These are phyloP conservation scores for Paracoccidioides brasiliensis DNA, from an alignment of 2,329 filamentous ascomycete species.

Conservation along the genomic window DNA sequence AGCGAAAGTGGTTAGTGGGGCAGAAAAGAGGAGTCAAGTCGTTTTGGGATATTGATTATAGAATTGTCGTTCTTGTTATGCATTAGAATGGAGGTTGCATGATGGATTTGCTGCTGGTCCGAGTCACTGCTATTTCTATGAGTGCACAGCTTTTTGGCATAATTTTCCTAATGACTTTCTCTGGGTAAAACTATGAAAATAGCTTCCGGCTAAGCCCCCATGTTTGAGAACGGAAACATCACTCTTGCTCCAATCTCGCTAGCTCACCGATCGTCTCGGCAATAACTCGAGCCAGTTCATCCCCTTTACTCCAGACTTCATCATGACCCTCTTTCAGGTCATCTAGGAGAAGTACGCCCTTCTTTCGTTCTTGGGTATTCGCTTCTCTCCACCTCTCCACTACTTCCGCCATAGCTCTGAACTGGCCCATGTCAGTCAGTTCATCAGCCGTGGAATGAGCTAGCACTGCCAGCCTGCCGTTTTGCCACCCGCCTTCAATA, in stretches of 20 bases:
- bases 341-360: constrained; percentile 24
- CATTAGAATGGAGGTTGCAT: neutral
- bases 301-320: constrained; percentile 30
- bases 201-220: too few relatives aligned
- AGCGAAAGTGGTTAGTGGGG: neutral
- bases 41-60: too few relatives aligned
- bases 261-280: constrained; percentile 20
- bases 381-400: constrained; percentile 39
- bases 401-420: constrained; percentile 35
- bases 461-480: constrained; percentile 25
- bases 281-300: constrained; percentile 28
- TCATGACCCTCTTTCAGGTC: constrained; percentile 29
- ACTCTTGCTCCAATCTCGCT: constrained; percentile 9
- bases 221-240: neutral
- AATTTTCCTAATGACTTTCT: neutral
- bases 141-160: neutral
- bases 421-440: constrained; percentile 28
- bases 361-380: constrained; percentile 26
- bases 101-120: too few relatives aligned
- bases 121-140: too few relatives aligned
- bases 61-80: neutral
- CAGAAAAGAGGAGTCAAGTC: too few relatives aligned
- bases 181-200: neutral
- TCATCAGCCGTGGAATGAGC: constrained; percentile 31
- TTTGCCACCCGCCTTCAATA: constrained; percentile 22